phyloP scores from a whole-genome alignment of 2,329 filamentous ascomycete genomes.

The Myriosclerotinia duriaeana region DNA sequence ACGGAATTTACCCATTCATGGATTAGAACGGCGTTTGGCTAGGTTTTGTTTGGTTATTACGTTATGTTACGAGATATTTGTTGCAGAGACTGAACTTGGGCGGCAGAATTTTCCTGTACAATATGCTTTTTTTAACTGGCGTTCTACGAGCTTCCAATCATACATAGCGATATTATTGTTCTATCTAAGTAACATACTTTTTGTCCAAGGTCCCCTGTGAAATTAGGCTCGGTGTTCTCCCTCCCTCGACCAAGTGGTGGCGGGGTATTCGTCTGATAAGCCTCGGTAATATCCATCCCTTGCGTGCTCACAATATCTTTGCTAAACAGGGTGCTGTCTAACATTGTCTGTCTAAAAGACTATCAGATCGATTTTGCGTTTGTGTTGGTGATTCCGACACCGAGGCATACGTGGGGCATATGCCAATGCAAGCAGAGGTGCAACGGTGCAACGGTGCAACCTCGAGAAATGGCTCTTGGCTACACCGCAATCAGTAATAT shows the following conservation, averaged over 20 bases:
- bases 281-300: background rate
- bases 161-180: background rate
- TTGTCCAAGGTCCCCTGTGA: background rate
- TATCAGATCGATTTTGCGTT: background rate
- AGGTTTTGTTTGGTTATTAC: background rate
- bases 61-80: background rate
- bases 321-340: background rate
- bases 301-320: background rate
- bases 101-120: background rate
- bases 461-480: background rate
- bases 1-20: background rate
- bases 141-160: slow-evolving; percentile 1
- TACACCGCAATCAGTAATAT: background rate
- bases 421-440: background rate
- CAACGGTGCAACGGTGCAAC: background rate
- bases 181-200: background rate
- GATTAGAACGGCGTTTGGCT: background rate
- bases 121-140: background rate
- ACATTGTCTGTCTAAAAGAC: background rate
- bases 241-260: background rate
- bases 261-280: background rate
- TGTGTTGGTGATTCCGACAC: background rate
- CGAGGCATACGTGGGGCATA: slow-evolving; percentile 1
- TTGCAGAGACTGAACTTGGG: background rate
- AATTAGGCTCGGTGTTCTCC: background rate